A percentile compares a stretch with the other conserved stretches of the same genome.
These are phyloP conservation scores for Vaccinium vitisidaea DNA, from an alignment of 148 eudicot genomes.

Conservation along the genomic window DNA sequence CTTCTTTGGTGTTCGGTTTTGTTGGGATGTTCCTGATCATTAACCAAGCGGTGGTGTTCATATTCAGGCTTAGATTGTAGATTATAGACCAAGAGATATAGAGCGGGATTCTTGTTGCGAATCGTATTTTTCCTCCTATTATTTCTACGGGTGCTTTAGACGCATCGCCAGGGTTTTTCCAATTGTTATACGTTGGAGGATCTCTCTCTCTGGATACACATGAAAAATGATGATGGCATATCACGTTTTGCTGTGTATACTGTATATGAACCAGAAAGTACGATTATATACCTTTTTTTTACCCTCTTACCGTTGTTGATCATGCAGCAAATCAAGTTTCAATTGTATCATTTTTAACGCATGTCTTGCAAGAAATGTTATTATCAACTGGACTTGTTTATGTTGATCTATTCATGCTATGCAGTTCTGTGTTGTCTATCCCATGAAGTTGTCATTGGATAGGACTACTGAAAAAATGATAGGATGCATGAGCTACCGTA, in stretches of 20 bases:
- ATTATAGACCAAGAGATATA: conserved; percentile 8
- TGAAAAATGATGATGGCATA: not conserved
- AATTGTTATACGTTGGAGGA: not conserved
- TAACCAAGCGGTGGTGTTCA: conserved; percentile 30
- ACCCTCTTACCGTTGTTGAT: not conserved
- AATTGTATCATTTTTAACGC: no score
- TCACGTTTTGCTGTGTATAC: conserved; percentile 11
- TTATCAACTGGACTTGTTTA: no score
- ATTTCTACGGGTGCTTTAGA: not conserved
- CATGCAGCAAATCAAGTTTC: not conserved
- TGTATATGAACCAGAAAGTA: conserved; percentile 6
- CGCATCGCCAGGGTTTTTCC: not conserved
- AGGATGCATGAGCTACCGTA: no score
- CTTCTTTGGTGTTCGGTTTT: conserved; percentile 12
- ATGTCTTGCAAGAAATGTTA: no score
- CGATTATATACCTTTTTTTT: not conserved
- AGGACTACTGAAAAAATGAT: no score
- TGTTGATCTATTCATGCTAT: no score
- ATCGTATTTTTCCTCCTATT: not conserved
- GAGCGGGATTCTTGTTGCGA: conserved; percentile 9
- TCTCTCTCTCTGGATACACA: not conserved
- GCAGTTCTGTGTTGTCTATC: no score
- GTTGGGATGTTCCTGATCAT: conserved; percentile 29
- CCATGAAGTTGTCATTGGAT: no score
- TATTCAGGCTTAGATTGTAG: conserved; percentile 18